phyloP scores from a whole-genome alignment of 2,329 filamentous ascomycete genomes.

The Lizonia empirigonia region DNA sequence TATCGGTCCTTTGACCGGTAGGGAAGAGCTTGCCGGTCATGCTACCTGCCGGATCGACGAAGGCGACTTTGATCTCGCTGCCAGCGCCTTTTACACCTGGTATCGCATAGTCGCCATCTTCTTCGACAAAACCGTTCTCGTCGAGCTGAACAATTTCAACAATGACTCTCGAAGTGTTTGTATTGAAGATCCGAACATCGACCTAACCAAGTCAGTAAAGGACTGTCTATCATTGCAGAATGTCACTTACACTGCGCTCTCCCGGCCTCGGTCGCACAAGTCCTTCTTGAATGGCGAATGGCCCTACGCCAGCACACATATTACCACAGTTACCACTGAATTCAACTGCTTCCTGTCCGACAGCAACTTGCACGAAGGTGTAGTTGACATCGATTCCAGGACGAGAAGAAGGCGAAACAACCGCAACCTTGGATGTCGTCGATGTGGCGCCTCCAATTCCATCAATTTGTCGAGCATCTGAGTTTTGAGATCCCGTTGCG shows the following conservation, averaged over 20 bases:
- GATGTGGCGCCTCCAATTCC: slow-evolving; percentile 72
- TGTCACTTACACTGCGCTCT: slow-evolving; percentile 25
- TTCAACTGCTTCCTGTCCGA: slow-evolving; percentile 66
- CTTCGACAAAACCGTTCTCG: slow-evolving; percentile 48
- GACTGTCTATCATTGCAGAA: too few relatives aligned
- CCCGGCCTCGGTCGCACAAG: slow-evolving; percentile 49
- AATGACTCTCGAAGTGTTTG: slow-evolving; percentile 68
- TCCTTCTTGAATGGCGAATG: slow-evolving; percentile 63
- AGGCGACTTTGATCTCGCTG: slow-evolving; percentile 63
- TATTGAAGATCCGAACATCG: slow-evolving; percentile 67
- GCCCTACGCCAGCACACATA: slow-evolving; percentile 70
- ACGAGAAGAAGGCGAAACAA: slow-evolving; percentile 60
- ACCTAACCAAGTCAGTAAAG: slow-evolving; percentile 20
- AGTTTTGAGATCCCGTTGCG: slow-evolving; percentile 69
- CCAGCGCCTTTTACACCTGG: slow-evolving; percentile 66
- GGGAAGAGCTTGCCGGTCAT: slow-evolving; percentile 66
- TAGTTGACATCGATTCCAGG: slow-evolving; percentile 65
- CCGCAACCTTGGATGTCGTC: slow-evolving; percentile 71
- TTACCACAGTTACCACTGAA: slow-evolving; percentile 75
- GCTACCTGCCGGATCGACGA: slow-evolving; percentile 66
- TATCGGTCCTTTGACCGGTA: slow-evolving; percentile 61
- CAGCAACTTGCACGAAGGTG: slow-evolving; percentile 72
- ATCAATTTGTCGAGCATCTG: slow-evolving; percentile 70
- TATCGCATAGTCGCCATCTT: slow-evolving; percentile 63
- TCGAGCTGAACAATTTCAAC: slow-evolving; percentile 60